Evolutionary conservation across 805 yeast species (phyloP).

Genomic region (Schwanniomyces polymorphus): DNA sequence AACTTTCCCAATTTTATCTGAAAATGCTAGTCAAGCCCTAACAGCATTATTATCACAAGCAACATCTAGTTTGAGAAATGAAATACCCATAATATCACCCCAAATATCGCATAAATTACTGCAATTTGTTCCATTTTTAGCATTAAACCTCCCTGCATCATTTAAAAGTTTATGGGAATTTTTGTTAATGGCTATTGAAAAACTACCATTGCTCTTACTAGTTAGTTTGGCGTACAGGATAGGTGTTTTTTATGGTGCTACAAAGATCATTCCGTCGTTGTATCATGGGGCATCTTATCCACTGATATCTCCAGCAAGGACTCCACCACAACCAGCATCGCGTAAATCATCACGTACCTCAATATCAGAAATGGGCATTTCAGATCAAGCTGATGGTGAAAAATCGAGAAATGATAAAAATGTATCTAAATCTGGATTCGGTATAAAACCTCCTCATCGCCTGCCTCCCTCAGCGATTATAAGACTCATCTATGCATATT

Average conservation of each 20-base stretch:
- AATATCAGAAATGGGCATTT: conserved; percentile 11
- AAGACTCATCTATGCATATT: conserved; percentile 74
- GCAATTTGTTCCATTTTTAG: conserved; percentile 42
- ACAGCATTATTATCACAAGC: conserved; percentile 33
- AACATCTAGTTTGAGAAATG: conserved; percentile 30
- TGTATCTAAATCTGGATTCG: neutral
- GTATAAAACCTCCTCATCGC: conserved; percentile 12
- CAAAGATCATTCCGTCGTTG: conserved; percentile 86
- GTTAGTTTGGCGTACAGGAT: conserved; percentile 83
- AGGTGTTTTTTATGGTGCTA: conserved; percentile 85
- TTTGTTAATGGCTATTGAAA: conserved; percentile 50
- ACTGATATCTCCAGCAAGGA: conserved; percentile 35
- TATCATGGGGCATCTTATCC: conserved; percentile 42
- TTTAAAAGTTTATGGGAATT: conserved; percentile 57
- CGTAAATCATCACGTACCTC: conserved; percentile 31
- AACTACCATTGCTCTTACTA: conserved; percentile 78
- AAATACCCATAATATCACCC: conserved; percentile 37
- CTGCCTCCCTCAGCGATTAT: conserved; percentile 40
- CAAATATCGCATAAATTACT: conserved; percentile 33
- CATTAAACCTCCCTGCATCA: conserved; percentile 54
- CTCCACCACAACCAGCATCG: conserved; percentile 36
- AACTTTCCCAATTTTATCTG: conserved; percentile 84
- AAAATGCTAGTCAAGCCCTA: conserved; percentile 38
- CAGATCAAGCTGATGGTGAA: neutral
- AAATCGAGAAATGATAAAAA: neutral